Evolutionary conservation across 768 basidiomycete genomes (phyloP), one percentile per base, ranked within the genome.

Genomic region (Candolleomyces eurysporus): DNA sequence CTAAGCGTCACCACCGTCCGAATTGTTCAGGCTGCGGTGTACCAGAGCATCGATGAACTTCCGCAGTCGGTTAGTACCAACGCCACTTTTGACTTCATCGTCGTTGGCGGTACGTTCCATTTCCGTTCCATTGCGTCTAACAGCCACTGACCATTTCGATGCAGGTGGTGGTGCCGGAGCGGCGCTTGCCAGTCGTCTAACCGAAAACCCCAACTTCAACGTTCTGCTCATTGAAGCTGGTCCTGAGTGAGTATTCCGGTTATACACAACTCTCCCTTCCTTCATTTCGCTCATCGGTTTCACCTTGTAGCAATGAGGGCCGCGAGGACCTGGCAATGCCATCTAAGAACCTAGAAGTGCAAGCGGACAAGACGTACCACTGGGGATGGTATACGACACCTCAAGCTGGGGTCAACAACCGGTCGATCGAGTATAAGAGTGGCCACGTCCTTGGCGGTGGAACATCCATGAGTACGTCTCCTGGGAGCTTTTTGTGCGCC

Each of bases 361-460:
- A 56, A 39, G 54, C 54, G 31, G 40, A 60, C 16, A 65, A 68
- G 46, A 46, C 55, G 6, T 70, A 67, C 57, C 69, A 70, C 58
- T 75, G 73, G 73, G 73, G 72, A 48, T 75, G 62, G 59, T 73
- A 71, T 1, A 73, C 72, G 13, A 63, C 59, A 0, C 58, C 67
- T 42, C 71, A 73, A 55, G 17, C 39, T 6, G 69, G 63, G 0
- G 50, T 72, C 21, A 61, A 62, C 50, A 68, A 68, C 19, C 63
- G 71, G 10, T 60, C 60, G 22, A 42, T 71, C 2, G n/a, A 55
- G 0, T 68, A 67, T 43, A 66, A 70, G 17, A 61, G 68, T 52
- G 72, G 72, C 0, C 70, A 68, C 42, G 64, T 73, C 31, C 66
- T 73, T 10, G 73, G 73, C 13, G 74, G 74, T 14, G 69, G 67